Conservation (phyloP, 129 eudicot genomes). For the Deinandra increscens region DNA sequence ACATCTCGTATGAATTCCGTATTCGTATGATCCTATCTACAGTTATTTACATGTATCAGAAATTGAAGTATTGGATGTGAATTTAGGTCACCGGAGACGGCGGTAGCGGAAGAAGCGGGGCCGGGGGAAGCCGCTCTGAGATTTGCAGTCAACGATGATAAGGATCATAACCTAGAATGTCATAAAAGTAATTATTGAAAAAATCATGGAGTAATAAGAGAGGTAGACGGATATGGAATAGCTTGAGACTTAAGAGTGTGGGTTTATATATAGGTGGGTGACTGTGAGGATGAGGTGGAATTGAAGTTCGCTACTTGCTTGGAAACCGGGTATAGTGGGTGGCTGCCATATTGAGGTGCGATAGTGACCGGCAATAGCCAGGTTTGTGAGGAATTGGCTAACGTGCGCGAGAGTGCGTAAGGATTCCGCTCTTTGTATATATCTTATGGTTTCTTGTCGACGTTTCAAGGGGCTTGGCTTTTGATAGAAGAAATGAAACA, state of each 20-base stretch:
- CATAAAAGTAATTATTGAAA: slow-evolving; percentile 10
- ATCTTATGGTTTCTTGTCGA: too few relatives aligned
- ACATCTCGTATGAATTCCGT: slow-evolving; percentile 42
- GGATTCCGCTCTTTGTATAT: too few relatives aligned
- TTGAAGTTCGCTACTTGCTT: background rate
- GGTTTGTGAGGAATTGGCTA: background rate
- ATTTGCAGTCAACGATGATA: slow-evolving; percentile 16
- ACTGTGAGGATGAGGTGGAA: background rate
- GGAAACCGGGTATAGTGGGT: slow-evolving; percentile 26
- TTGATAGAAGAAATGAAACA: too few relatives aligned
- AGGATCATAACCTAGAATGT: slow-evolving; percentile 42
- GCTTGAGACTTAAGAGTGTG: background rate
- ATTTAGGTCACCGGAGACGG: slow-evolving; percentile 28
- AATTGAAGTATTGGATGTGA: background rate
- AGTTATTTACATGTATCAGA: background rate
- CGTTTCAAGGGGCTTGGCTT: too few relatives aligned
- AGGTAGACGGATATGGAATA: background rate
- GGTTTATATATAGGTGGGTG: slow-evolving; percentile 12
- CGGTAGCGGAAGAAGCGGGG: slow-evolving; percentile 51
- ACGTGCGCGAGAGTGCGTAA: background rate
- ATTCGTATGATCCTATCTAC: slow-evolving; percentile 1
- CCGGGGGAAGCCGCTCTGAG: too few relatives aligned
- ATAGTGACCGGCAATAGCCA: slow-evolving; percentile 16
- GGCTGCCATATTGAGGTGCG: background rate
- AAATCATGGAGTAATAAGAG: background rate